phyloP scores from a whole-genome alignment of 768 basidiomycete genomes.

The Gyrodon lividus region DNA sequence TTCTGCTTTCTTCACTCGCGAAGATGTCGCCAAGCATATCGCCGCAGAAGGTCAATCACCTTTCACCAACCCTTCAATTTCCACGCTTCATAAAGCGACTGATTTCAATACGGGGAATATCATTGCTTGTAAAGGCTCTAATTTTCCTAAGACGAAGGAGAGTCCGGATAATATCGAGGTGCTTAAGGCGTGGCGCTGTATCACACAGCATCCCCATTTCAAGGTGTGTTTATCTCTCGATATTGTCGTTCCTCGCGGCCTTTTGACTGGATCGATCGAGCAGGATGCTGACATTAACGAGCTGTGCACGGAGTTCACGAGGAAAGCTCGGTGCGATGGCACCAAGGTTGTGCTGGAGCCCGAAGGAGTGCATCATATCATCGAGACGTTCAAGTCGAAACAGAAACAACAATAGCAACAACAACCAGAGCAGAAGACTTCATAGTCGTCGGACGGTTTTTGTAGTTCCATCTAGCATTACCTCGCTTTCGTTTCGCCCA shows the following conservation, averaged over 20 bases:
- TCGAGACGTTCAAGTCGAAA: conserved; percentile 40
- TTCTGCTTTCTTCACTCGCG: conserved; percentile 37
- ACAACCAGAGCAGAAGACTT: conserved; percentile 14
- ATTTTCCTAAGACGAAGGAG: conserved; percentile 64
- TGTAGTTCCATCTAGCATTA: background rate
- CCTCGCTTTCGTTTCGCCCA: background rate
- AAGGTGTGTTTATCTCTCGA: conserved; percentile 48
- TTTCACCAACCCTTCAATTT: conserved; percentile 39
- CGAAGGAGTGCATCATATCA: conserved; percentile 41
- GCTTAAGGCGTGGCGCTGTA: conserved; percentile 74
- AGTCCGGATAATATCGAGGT: conserved; percentile 77
- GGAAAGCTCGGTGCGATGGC: conserved; percentile 82
- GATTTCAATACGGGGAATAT: conserved; percentile 48
- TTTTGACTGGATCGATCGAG: conserved; percentile 4
- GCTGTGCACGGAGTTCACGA: conserved; percentile 75
- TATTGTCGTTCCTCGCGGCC: background rate
- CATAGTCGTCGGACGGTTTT: conserved; percentile 1
- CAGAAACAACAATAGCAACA: conserved; percentile 7
- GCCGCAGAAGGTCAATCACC: conserved; percentile 56
- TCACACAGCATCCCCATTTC: conserved; percentile 72
- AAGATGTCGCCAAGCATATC: conserved; percentile 52
- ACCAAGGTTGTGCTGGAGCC: conserved; percentile 75
- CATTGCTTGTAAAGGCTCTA: conserved; percentile 65
- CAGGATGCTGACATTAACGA: conserved; percentile 79
- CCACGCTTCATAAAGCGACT: conserved; percentile 40